Conservation (phyloP, 441 rosid species). For the Theobroma grandiflorum region DNA sequence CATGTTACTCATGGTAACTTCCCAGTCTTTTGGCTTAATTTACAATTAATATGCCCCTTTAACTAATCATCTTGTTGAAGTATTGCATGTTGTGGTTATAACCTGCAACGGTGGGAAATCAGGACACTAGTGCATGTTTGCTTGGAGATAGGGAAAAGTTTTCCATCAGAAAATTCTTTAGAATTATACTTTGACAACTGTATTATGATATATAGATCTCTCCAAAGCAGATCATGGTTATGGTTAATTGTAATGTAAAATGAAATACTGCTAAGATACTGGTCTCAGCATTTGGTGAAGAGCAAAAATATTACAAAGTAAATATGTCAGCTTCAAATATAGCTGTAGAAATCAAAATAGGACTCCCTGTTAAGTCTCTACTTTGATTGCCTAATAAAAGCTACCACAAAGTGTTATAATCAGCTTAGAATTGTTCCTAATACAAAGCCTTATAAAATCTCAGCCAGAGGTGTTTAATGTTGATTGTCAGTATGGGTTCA, state of each 20-base stretch:
- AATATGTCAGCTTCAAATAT: background rate
- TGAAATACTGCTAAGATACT: background rate
- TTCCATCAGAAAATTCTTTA: constrained; percentile 1
- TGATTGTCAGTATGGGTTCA: background rate
- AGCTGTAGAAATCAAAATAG: background rate
- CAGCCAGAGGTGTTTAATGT: background rate
- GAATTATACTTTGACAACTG: background rate
- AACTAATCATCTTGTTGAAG: background rate
- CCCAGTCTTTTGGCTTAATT: constrained; percentile 13
- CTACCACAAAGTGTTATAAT: background rate
- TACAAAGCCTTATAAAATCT: background rate
- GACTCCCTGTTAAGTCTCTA: too few relatives aligned
- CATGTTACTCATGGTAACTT: constrained; percentile 77
- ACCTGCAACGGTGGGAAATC: background rate
- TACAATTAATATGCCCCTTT: background rate
- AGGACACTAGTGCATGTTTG: background rate
- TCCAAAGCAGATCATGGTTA: background rate
- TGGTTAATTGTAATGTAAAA: background rate
- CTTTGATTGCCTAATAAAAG: background rate
- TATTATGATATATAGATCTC: background rate
- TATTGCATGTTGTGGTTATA: background rate
- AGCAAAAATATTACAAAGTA: background rate
- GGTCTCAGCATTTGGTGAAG: background rate
- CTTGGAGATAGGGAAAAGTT: background rate
- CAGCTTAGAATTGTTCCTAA: background rate